A percentile compares a stretch with the other conserved stretches of the same genome.
These are phyloP conservation scores for Achaetomiella virescens DNA, from an alignment of 495 filamentous ascomycete species.

Conservation along the genomic window DNA sequence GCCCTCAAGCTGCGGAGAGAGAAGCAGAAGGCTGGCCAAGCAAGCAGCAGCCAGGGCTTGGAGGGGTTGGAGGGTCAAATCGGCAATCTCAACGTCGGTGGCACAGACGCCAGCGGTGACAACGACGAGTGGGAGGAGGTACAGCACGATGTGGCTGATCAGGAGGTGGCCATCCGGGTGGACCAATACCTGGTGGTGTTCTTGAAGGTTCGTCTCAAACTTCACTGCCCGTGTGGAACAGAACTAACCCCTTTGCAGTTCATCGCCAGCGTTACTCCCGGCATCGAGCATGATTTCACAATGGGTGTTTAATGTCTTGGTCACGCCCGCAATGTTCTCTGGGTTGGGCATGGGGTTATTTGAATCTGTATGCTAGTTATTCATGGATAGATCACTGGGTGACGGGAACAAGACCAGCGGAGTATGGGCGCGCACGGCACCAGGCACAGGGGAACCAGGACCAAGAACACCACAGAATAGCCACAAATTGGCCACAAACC, in stretches of 20 bases:
- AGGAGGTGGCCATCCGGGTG: slow-evolving; percentile 85
- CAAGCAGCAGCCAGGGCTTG: slow-evolving; percentile 46
- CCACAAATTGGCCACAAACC: neutral
- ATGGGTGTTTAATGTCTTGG: slow-evolving; percentile 68
- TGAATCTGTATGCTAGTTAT: neutral
- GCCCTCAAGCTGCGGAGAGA: slow-evolving; percentile 83
- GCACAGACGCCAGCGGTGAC: slow-evolving; percentile 31
- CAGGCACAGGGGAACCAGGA: neutral
- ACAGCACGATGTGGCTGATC: slow-evolving; percentile 58
- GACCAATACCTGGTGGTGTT: slow-evolving; percentile 98
- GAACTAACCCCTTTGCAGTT: slow-evolving; percentile 48
- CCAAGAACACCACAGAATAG: neutral
- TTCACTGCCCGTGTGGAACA: neutral
- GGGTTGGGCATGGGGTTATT: neutral
- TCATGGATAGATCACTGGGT: slow-evolving; percentile 3
- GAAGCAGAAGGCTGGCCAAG: slow-evolving; percentile 56
- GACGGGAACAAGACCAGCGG: neutral
- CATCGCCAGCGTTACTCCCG: slow-evolving; percentile 92
- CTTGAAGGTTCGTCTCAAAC: slow-evolving; percentile 52
- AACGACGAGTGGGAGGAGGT: slow-evolving; percentile 87
- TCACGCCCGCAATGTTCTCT: neutral
- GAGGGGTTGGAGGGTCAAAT: slow-evolving; percentile 56
- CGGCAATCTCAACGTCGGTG: slow-evolving; percentile 43
- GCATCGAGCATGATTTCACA: slow-evolving; percentile 97
- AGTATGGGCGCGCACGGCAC: slow-evolving; percentile 2